These are phyloP conservation scores for Cymbopogon flexuosus DNA, from an alignment of 202 grass and related monocot genomes.

Conservation along the genomic window DNA sequence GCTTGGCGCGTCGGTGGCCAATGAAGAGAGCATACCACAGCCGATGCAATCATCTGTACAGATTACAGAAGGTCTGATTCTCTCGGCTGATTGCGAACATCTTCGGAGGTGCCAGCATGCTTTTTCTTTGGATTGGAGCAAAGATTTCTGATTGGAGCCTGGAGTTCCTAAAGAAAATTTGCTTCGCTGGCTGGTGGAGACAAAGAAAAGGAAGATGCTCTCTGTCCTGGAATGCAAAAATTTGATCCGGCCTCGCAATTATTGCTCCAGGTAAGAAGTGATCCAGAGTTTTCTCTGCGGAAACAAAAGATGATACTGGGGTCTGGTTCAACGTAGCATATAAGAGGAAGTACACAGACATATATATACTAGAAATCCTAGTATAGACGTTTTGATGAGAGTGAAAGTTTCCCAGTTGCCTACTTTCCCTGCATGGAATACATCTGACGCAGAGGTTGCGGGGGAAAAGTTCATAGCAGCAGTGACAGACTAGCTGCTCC, in stretches of 20 bases:
- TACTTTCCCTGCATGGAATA: constrained; percentile 36
- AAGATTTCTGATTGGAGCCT: constrained; percentile 29
- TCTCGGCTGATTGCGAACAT: constrained; percentile 29
- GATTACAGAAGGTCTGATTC: constrained; percentile 29
- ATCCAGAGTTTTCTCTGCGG: constrained; percentile 16
- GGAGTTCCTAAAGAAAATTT: constrained; percentile 40
- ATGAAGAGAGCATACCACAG: constrained; percentile 14
- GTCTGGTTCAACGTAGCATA: neutral
- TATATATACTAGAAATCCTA: constrained; percentile 13
- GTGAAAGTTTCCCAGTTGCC: constrained; percentile 10
- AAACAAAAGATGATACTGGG: neutral
- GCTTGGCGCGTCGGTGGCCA: neutral
- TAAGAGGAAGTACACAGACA: neutral
- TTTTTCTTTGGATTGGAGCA: constrained; percentile 38
- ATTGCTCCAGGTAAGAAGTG: constrained; percentile 33
- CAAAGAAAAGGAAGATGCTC: constrained; percentile 42
- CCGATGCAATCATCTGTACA: constrained; percentile 31
- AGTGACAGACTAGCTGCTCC: constrained; percentile 33
- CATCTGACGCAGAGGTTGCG: constrained; percentile 21
- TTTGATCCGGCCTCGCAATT: constrained; percentile 25
- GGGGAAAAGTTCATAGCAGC: constrained; percentile 18
- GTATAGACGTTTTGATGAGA: constrained; percentile 16
- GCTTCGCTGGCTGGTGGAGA: constrained; percentile 28
- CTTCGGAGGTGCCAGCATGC: constrained; percentile 31
- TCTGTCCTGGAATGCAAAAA: constrained; percentile 34